Evolutionary conservation across 202 grass and related monocot genomes (phyloP).

Genomic region (Schoenoplectus tabernaemontani): DNA sequence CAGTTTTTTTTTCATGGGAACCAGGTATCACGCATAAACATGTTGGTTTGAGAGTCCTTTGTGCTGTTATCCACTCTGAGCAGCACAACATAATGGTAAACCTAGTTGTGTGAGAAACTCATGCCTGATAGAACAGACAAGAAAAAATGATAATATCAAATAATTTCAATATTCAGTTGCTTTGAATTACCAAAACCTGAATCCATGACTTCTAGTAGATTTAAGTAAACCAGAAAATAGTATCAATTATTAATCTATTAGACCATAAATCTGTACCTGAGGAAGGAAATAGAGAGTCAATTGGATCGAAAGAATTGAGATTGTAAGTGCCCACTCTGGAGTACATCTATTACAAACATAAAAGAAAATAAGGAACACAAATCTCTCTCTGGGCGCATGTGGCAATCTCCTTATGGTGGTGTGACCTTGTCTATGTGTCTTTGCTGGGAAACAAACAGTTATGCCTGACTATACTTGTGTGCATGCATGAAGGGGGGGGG

Average conservation of each 20-base stretch:
- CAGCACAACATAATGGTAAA: neutral
- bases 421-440: neutral
- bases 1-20: neutral
- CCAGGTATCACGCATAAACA: neutral
- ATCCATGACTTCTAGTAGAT: neutral
- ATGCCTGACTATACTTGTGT: too few species aligned
- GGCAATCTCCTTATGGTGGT: neutral
- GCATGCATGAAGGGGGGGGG: too few species aligned
- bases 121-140: neutral
- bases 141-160: neutral
- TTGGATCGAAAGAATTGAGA: too few species aligned
- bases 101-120: neutral
- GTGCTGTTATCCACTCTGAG: neutral
- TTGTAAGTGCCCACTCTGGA: neutral
- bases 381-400: neutral
- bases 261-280: slow-evolving; percentile 10
- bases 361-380: neutral
- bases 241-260: neutral
- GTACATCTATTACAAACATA: neutral
- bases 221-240: neutral
- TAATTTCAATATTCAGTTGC: neutral
- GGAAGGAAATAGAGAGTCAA: neutral
- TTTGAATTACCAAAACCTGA: neutral
- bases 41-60: neutral
- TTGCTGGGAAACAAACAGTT: too few species aligned